These are phyloP conservation scores for Magnolia sinica DNA, from an alignment of 164 flowering plant species.

Conservation along the genomic window DNA sequence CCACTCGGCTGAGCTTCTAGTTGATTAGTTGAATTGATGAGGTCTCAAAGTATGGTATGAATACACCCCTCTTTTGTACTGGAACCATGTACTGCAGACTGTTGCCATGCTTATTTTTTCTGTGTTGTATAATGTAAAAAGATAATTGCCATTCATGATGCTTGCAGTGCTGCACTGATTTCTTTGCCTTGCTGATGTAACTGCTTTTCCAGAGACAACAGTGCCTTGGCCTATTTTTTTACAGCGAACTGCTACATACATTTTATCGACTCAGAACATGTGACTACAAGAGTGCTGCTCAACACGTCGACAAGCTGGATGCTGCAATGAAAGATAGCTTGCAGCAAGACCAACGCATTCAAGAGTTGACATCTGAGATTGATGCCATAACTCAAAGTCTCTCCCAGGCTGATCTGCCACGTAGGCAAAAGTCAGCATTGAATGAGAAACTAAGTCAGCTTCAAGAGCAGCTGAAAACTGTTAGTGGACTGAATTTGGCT, in stretches of 20 bases:
- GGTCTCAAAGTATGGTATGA: neutral
- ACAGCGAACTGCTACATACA: conserved; percentile 76
- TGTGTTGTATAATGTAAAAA: no score
- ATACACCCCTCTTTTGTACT: neutral
- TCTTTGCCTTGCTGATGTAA: neutral
- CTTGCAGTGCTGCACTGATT: neutral
- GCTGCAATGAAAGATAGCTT: conserved; percentile 68
- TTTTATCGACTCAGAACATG: conserved; percentile 80
- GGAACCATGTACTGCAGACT: neutral
- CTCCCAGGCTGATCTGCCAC: conserved; percentile 45
- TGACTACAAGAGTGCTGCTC: conserved; percentile 80
- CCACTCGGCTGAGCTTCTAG: neutral
- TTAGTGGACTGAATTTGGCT: conserved; percentile 28
- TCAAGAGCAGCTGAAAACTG: conserved; percentile 46
- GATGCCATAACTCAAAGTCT: conserved; percentile 55
- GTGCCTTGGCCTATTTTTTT: conserved; percentile 73
- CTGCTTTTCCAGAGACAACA: conserved; percentile 41
- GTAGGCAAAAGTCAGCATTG: conserved; percentile 52
- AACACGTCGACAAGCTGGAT: conserved; percentile 73
- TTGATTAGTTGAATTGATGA: neutral
- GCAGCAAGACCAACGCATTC: conserved; percentile 41
- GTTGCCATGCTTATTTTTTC: neutral
- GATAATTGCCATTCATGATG: neutral
- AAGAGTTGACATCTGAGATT: conserved; percentile 51
- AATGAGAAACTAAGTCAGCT: conserved; percentile 47